phyloP scores from a whole-genome alignment of 2,329 filamentous ascomycete species.

The Fusarium keratoplasticum region DNA sequence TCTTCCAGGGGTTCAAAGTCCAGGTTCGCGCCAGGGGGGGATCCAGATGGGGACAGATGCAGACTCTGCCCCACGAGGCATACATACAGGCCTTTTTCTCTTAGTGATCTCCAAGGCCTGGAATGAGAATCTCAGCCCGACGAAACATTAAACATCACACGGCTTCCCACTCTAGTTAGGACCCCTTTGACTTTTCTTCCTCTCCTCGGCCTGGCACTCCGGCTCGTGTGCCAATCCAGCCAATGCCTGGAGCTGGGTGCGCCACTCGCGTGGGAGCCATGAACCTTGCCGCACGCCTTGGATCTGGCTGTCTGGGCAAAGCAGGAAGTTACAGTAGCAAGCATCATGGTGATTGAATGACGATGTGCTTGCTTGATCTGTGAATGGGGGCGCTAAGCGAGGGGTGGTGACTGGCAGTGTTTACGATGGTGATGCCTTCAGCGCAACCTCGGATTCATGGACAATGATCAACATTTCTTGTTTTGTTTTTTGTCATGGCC shows the following conservation, averaged over 20 bases:
- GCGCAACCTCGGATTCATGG: not conserved
- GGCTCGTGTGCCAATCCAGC: not conserved
- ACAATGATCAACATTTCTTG: not conserved
- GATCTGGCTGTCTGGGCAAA: not conserved
- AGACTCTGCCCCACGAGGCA: too few species aligned
- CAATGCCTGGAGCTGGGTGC: not conserved
- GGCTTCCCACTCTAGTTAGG: not conserved
- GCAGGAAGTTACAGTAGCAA: not conserved
- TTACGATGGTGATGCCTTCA: not conserved
- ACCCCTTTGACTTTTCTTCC: not conserved
- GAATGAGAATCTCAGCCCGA: not conserved
- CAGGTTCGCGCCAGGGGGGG: not conserved
- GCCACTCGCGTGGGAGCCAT: conserved; percentile 16
- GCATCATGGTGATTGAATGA: conserved; percentile 1
- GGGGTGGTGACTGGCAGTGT: not conserved
- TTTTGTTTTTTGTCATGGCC: conserved; percentile 2
- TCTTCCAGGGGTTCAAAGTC: not conserved
- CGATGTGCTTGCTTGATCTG: not conserved
- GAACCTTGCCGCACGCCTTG: not conserved
- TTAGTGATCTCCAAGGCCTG: not conserved
- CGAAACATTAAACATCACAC: not conserved
- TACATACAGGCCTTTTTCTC: not conserved
- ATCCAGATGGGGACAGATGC: not conserved
- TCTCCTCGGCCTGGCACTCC: not conserved
- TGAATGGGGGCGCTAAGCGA: not conserved